Evolutionary conservation across 192 early-diverging fungal genomes (phyloP).

Genomic region (Dispira parvispora): DNA sequence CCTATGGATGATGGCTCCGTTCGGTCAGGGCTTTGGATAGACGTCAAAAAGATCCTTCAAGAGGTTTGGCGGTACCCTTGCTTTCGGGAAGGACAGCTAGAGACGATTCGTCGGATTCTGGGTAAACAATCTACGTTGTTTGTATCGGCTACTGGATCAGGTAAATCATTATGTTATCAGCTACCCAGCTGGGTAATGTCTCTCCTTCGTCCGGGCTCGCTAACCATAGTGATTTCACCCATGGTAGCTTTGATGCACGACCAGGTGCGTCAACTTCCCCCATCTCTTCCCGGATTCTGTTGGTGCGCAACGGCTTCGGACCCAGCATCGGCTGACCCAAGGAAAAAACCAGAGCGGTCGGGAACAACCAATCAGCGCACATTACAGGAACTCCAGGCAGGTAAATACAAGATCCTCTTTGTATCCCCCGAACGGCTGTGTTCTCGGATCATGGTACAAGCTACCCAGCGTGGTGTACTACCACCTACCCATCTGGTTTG

Average conservation of each 20-base stretch:
- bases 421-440: slow-evolving; percentile 55
- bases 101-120: slow-evolving; percentile 28
- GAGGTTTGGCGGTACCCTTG: slow-evolving; percentile 26
- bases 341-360: no score
- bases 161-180: slow-evolving; percentile 70
- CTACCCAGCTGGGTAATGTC: slow-evolving; percentile 49
- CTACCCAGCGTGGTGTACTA: slow-evolving; percentile 27
- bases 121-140: slow-evolving; percentile 27
- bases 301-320: slow-evolving; percentile 31
- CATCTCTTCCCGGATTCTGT: slow-evolving; percentile 36
- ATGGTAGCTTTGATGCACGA: slow-evolving; percentile 75
- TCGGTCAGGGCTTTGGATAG: slow-evolving; percentile 14
- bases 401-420: slow-evolving; percentile 47
- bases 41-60: slow-evolving; percentile 25
- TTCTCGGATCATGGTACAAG: slow-evolving; percentile 35
- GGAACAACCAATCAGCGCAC: no score
- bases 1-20: not conserved
- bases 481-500: slow-evolving; percentile 42
- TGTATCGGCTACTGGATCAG: slow-evolving; percentile 39
- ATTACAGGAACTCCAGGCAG: no score
- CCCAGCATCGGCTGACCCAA: no score
- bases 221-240: slow-evolving; percentile 65
- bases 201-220: slow-evolving; percentile 5
- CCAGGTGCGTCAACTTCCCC: slow-evolving; percentile 50
- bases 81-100: slow-evolving; percentile 27